Conservation (phyloP, 352 stramenopile genomes). For the Phytophthora citrophthora region DNA sequence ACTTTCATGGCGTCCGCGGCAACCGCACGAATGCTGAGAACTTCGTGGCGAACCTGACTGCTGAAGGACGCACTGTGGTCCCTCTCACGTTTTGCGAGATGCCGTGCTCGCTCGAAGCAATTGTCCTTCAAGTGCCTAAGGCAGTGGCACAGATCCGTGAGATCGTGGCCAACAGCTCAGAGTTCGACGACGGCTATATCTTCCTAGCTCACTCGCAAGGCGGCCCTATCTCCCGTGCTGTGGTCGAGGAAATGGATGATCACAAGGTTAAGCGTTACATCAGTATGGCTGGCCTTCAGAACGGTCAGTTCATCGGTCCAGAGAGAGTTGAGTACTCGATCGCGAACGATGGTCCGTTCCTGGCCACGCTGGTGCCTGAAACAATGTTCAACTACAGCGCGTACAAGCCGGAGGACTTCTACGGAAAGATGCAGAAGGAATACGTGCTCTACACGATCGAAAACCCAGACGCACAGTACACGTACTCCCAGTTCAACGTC, state of each 20-base stretch:
- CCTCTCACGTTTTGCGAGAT: slow-evolving; percentile 39
- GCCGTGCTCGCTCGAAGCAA: slow-evolving; percentile 27
- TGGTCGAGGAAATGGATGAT: slow-evolving; percentile 61
- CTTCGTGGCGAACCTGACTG: slow-evolving; percentile 35
- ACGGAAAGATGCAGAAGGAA: slow-evolving; percentile 48
- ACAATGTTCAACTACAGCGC: slow-evolving; percentile 33
- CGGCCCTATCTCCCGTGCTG: slow-evolving; percentile 36
- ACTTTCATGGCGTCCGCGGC: slow-evolving; percentile 44
- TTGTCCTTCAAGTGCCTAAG: slow-evolving; percentile 42
- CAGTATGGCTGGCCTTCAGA: slow-evolving; percentile 45
- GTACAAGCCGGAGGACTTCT: slow-evolving; percentile 24
- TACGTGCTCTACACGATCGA: slow-evolving; percentile 39
- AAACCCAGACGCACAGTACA: slow-evolving; percentile 33
- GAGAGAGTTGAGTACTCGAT: slow-evolving; percentile 32
- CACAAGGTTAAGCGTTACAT: slow-evolving; percentile 53
- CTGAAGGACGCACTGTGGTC: slow-evolving; percentile 34
- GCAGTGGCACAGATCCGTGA: slow-evolving; percentile 42
- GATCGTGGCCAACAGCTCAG: slow-evolving; percentile 28
- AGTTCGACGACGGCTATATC: slow-evolving; percentile 50
- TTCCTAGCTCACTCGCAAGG: slow-evolving; percentile 54
- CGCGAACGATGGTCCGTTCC: not conserved
- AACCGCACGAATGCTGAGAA: slow-evolving; percentile 20
- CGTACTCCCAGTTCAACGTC: slow-evolving; percentile 40
- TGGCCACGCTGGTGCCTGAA: slow-evolving; percentile 24
- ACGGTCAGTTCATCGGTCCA: slow-evolving; percentile 58